Evolutionary conservation across 2,329 filamentous ascomycete species (phyloP), one percentile per base, ranked within the genome.

Genomic region (Alternaria brassicae): DNA sequence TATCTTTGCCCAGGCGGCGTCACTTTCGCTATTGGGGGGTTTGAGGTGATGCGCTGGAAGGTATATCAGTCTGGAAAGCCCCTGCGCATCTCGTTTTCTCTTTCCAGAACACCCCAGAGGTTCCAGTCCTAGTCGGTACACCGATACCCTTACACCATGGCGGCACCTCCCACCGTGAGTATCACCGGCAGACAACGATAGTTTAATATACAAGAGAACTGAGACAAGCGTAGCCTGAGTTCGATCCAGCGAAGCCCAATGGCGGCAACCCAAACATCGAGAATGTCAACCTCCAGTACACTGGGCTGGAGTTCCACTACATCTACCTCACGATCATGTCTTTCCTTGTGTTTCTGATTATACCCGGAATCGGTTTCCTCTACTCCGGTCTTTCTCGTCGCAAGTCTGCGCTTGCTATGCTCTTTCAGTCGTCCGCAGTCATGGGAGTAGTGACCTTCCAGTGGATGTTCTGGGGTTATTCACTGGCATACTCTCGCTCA

Each of bases 381-480:
- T 89, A 90, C 75, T 84, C 86, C 56, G 88, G 88, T 53, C 81
- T 90, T 27, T 83, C 86, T 5, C 82, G 86, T 32, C 80, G 86
- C 63, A 89, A 89, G 77, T 88, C 85, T 13, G 84, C 86, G 6
- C 78, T 89, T 27, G 78, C 86, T 3, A 78, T 89, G 48, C 79
- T 90, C 2, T 89, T 89, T 75, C 87, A 89, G 71, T 84, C 83
- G 7, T 78, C 89, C 32, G 82, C 88, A 74, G 83, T 88, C 37
- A 80, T 81, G 30, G 82, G 84, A 40, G 83, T 88, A 12, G 77
- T 81, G 2, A 85, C 82, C n/a, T 83, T 86, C 68, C 84, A 86
- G 74, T 87, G 84, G 83, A 85, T 88, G 75, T 89, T 89, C 73
- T 89, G 80, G 85, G 88, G 88, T 2, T 89, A 88, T 75, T 85